Conservation (phyloP, 192 early-diverging fungal species). For the Backusella liffmaniae region DNA sequence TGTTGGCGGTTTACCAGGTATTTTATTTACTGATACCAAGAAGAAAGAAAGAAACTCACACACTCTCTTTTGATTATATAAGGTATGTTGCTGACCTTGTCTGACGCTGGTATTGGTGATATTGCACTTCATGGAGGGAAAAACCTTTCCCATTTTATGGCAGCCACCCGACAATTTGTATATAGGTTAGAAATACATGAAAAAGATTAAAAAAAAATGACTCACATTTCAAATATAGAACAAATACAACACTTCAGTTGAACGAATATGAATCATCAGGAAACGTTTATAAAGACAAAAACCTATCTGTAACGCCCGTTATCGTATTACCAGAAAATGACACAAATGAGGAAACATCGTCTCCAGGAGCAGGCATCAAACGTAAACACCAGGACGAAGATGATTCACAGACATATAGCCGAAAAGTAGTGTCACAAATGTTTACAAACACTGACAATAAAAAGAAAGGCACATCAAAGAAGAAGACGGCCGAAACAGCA, state of each 20-base stretch:
- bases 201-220: background rate
- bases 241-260: slow-evolving; percentile 8
- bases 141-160: slow-evolving; percentile 80
- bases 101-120: slow-evolving; percentile 66
- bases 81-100: slow-evolving; percentile 90
- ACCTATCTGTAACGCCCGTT: slow-evolving; percentile 11
- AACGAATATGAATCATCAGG: slow-evolving; percentile 5
- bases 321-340: background rate
- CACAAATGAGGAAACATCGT: background rate
- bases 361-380: background rate
- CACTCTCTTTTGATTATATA: background rate
- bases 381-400: background rate
- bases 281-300: background rate
- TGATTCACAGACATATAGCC: background rate
- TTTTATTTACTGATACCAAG: background rate
- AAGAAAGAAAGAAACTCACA: background rate
- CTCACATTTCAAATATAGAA: background rate
- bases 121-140: slow-evolving; percentile 71
- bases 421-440: slow-evolving; percentile 10
- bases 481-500: background rate
- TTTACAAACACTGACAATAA: background rate
- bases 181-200: slow-evolving; percentile 41
- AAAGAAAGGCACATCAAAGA: background rate
- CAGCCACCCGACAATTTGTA: slow-evolving; percentile 78
- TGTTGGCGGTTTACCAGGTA: slow-evolving; percentile 87